A percentile compares a stretch with the other conserved stretches of the same genome.
Evolutionary conservation across 2,329 filamentous ascomycete genomes (phyloP).

Genomic region (Aureobasidium uvarum): DNA sequence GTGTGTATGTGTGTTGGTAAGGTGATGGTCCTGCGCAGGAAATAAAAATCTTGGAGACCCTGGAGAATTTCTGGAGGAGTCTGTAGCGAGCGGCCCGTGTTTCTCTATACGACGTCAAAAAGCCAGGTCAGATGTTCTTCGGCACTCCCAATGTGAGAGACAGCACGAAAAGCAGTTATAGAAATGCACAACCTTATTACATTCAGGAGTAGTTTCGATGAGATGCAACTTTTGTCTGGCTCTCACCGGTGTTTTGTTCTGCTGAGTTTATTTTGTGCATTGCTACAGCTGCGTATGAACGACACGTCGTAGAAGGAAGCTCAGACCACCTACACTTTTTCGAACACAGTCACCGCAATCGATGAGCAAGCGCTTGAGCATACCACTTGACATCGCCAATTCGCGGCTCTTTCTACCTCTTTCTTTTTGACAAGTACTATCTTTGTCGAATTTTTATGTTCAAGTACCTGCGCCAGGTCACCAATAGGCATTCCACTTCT

Average conservation of each 20-base stretch:
- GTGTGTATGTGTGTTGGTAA: too few relatives aligned
- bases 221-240: too few relatives aligned
- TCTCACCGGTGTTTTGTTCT: too few relatives aligned
- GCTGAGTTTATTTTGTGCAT: too few relatives aligned
- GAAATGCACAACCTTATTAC: too few relatives aligned
- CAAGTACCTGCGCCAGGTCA: constrained; percentile 14
- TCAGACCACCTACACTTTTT: constrained; percentile 1
- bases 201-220: too few relatives aligned
- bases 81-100: background rate
- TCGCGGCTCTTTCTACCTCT: background rate
- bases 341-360: background rate
- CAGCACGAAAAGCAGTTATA: too few relatives aligned
- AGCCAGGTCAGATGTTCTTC: too few relatives aligned
- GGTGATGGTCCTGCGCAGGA: background rate
- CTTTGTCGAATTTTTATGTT: constrained; percentile 8
- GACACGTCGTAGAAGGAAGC: background rate
- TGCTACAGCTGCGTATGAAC: background rate
- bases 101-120: background rate
- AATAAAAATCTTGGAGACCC: constrained; percentile 18
- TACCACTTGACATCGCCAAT: background rate
- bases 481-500: background rate
- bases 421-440: background rate
- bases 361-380: background rate
- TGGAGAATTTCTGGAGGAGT: background rate
- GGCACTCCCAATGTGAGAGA: too few relatives aligned